Conservation (phyloP, 345 rosid genomes). For the Citrus maxima region DNA sequence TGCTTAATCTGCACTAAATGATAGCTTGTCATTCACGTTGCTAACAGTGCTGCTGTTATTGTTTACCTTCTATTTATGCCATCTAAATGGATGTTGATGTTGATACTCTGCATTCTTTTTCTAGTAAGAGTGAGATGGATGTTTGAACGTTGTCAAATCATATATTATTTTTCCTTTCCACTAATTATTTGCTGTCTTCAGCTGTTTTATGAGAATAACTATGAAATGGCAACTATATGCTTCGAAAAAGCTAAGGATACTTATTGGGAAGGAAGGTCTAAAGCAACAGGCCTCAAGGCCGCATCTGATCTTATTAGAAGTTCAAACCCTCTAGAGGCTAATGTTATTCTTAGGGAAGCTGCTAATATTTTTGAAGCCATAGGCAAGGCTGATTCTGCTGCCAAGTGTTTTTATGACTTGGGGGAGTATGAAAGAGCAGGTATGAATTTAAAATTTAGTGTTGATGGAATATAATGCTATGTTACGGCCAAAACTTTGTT, state of each 20-base stretch:
- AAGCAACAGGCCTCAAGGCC: constrained; percentile 41
- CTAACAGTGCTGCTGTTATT: background rate
- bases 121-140: background rate
- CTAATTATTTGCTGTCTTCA: constrained; percentile 15
- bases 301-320: constrained; percentile 33
- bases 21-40: background rate
- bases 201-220: constrained; percentile 42
- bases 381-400: constrained; percentile 43
- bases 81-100: background rate
- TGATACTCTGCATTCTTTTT: background rate
- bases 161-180: background rate
- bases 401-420: constrained; percentile 37
- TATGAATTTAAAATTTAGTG: background rate
- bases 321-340: constrained; percentile 36
- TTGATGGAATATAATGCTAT: background rate
- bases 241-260: constrained; percentile 45
- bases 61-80: background rate
- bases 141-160: background rate
- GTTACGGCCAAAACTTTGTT: background rate
- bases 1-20: background rate
- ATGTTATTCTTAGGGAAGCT: constrained; percentile 37
- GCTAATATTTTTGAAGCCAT: constrained; percentile 44
- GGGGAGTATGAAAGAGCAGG: constrained; percentile 47
- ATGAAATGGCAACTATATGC: constrained; percentile 46
- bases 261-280: constrained; percentile 37